Evolutionary conservation across 495 filamentous ascomycete species (phyloP).

Genomic region (Aspergillus campestris): DNA sequence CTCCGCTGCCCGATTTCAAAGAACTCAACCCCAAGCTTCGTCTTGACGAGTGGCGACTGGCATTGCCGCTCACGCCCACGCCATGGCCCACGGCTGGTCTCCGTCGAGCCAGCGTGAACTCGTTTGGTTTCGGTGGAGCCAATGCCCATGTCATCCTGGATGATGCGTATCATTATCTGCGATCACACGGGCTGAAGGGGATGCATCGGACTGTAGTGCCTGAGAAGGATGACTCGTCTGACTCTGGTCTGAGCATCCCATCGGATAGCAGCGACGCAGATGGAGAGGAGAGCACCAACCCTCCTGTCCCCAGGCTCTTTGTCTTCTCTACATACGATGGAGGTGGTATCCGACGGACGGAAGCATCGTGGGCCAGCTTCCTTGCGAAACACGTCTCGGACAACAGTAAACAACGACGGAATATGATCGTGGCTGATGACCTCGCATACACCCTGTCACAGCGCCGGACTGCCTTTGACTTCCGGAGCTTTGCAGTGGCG

Average conservation of each 20-base stretch:
- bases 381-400: background rate
- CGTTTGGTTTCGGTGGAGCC: constrained; percentile 12
- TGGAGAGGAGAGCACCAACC: too few relatives aligned
- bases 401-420: background rate
- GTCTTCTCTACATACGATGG: too few relatives aligned
- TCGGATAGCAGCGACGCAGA: too few relatives aligned
- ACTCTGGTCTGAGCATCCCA: too few relatives aligned
- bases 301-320: too few relatives aligned
- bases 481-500: background rate
- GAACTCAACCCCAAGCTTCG: too few relatives aligned
- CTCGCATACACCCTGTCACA: constrained; percentile 1
- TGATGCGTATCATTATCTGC: background rate
- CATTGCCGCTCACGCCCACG: too few relatives aligned
- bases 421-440: background rate
- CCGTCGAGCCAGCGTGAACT: constrained; percentile 8
- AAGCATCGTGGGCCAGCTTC: too few relatives aligned
- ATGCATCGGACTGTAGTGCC: background rate
- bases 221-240: too few relatives aligned
- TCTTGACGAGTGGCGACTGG: too few relatives aligned
- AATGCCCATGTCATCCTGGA: constrained; percentile 15
- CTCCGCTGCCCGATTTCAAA: too few relatives aligned
- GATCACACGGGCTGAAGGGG: background rate
- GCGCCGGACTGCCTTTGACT: background rate
- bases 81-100: constrained; percentile 7
- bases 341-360: too few relatives aligned